Conservation (phyloP, 176 grass and related monocot genomes). For the Canna indica region DNA sequence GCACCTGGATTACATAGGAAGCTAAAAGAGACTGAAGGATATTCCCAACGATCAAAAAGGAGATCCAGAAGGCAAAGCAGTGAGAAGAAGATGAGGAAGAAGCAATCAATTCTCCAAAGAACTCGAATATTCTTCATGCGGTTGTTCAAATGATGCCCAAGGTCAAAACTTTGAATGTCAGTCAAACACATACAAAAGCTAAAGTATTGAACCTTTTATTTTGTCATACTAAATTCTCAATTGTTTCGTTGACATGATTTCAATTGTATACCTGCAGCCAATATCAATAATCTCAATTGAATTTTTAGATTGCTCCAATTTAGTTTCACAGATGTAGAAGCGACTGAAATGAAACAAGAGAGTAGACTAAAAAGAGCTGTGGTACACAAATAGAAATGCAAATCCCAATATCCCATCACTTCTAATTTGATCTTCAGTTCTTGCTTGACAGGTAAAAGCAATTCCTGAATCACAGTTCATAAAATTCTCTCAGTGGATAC, state of each 20-base stretch:
- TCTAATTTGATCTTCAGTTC: neutral
- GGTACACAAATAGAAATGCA: neutral
- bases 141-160: neutral
- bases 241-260: neutral
- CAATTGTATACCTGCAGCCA: neutral
- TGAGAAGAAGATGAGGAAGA: neutral
- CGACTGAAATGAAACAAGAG: neutral
- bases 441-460: neutral
- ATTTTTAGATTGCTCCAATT: neutral
- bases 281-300: neutral
- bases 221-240: neutral
- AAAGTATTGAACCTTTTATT: neutral
- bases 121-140: neutral
- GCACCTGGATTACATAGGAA: neutral
- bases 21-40: conserved; percentile 1
- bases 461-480: neutral
- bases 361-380: neutral
- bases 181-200: neutral
- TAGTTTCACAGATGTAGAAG: neutral
- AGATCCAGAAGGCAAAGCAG: neutral
- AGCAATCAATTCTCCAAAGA: neutral
- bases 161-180: neutral
- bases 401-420: neutral
- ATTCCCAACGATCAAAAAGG: neutral
- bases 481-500: neutral